These are phyloP conservation scores for Neonectria punicea DNA, from an alignment of 2,329 filamentous ascomycete genomes.

Conservation along the genomic window DNA sequence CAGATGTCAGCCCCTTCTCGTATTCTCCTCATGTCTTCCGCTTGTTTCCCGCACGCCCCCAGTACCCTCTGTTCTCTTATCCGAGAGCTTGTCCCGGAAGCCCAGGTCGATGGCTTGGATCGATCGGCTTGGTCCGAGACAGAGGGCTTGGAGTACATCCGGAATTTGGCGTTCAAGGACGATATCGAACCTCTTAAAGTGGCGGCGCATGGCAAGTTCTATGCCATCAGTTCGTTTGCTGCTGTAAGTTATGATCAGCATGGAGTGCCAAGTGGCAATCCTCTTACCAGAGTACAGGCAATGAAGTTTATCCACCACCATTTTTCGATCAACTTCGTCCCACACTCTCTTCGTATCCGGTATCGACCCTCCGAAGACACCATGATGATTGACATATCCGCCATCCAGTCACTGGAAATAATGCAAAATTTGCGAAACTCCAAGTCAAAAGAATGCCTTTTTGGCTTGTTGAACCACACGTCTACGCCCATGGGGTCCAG, in stretches of 20 bases:
- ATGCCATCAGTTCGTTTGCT: constrained; percentile 84
- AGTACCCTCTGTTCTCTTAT: constrained; percentile 81
- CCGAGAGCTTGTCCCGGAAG: constrained; percentile 62
- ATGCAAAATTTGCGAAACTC: constrained; percentile 85
- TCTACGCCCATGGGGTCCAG: constrained; percentile 89
- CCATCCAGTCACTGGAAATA: constrained; percentile 86
- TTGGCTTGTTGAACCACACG: constrained; percentile 86
- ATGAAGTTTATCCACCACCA: constrained; percentile 83
- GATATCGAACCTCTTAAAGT: constrained; percentile 86
- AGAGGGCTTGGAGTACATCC: constrained; percentile 79
- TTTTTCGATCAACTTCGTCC: constrained; percentile 73
- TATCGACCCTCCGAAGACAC: constrained; percentile 91
- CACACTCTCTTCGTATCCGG: constrained; percentile 84
- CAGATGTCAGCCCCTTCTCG: constrained; percentile 81
- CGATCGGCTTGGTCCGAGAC: constrained; percentile 87
- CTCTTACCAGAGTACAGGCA: constrained; percentile 61
- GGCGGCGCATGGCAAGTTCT: constrained; percentile 84
- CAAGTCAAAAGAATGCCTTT: constrained; percentile 84
- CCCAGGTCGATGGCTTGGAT: constrained; percentile 64
- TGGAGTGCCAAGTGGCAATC: background rate
- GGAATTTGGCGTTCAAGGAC: constrained; percentile 80
- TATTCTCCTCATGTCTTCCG: constrained; percentile 80
- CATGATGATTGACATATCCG: constrained; percentile 95
- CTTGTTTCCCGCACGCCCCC: constrained; percentile 70
- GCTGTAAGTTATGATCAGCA: constrained; percentile 67